phyloP scores from a whole-genome alignment of 2,329 filamentous ascomycete genomes.

The Didymella exigua region DNA sequence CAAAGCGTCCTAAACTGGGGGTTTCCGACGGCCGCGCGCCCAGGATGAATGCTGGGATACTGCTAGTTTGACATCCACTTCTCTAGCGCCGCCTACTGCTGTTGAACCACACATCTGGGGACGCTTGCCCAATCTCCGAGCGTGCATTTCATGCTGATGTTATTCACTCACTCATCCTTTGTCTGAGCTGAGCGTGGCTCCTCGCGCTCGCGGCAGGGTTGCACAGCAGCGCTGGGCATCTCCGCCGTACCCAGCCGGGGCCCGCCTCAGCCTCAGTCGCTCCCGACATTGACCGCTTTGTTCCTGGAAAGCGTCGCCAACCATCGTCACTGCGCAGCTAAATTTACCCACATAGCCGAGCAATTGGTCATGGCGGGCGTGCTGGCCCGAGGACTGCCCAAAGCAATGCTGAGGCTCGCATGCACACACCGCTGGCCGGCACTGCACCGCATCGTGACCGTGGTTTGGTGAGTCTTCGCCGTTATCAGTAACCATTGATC shows the following conservation, averaged over 20 bases:
- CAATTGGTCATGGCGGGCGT: slow-evolving; percentile 27
- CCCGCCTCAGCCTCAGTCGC: slow-evolving; percentile 31
- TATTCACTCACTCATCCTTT: slow-evolving; percentile 25
- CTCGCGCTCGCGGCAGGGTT: slow-evolving; percentile 15
- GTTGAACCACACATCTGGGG: slow-evolving; percentile 27
- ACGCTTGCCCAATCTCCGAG: slow-evolving; percentile 21
- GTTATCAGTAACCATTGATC: slow-evolving; percentile 11
- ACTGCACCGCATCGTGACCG: slow-evolving; percentile 15
- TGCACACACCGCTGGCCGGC: slow-evolving; percentile 17
- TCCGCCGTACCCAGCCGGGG: slow-evolving; percentile 16
- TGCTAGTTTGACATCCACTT: slow-evolving; percentile 23
- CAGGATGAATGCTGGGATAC: slow-evolving; percentile 19
- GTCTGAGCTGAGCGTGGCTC: slow-evolving; percentile 12
- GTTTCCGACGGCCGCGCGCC: slow-evolving; percentile 22
- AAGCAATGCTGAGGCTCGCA: slow-evolving; percentile 12
- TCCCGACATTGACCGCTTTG: slow-evolving; percentile 45
- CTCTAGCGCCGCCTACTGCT: slow-evolving; percentile 27
- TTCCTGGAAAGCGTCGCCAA: slow-evolving; percentile 42
- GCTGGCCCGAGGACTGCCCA: slow-evolving; percentile 11
- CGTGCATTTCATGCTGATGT: slow-evolving; percentile 18
- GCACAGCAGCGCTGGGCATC: slow-evolving; percentile 12
- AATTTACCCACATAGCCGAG: slow-evolving; percentile 34
- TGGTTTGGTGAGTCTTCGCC: slow-evolving; percentile 6
- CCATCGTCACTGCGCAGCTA: slow-evolving; percentile 27
- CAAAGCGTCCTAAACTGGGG: slow-evolving; percentile 25